These are phyloP conservation scores for Abortiporus biennis DNA, from an alignment of 1,284 basidiomycete species.

Conservation along the genomic window DNA sequence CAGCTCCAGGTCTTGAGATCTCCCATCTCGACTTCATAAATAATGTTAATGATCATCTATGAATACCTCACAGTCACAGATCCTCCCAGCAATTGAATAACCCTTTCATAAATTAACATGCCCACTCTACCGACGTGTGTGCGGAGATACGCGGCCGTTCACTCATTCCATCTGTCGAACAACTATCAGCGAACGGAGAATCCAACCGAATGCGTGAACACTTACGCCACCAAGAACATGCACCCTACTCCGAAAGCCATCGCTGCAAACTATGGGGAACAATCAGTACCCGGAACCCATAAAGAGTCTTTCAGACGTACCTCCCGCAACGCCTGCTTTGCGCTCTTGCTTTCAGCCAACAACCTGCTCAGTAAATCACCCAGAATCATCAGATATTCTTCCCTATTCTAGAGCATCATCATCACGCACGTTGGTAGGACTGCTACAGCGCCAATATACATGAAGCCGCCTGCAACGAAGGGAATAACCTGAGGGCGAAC, in stretches of 20 bases:
- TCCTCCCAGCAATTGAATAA: no score
- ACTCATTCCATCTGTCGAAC: constrained; percentile 77
- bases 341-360: constrained; percentile 81
- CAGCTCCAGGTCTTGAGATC: no score
- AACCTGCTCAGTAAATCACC: constrained; percentile 82
- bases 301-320: constrained; percentile 33
- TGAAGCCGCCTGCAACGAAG: constrained; percentile 88
- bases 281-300: constrained; percentile 8
- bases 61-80: no score
- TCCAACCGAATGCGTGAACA: constrained; percentile 20
- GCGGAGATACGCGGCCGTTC: no score
- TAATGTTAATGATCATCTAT: no score
- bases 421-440: constrained; percentile 79
- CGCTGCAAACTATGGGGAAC: constrained; percentile 62
- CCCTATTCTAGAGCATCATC: neutral
- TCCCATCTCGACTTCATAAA: no score
- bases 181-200: constrained; percentile 12
- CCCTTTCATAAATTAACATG: no score
- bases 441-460: constrained; percentile 88
- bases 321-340: constrained; percentile 81
- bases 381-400: constrained; percentile 24
- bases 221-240: constrained; percentile 86
- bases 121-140: no score
- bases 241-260: constrained; percentile 85
- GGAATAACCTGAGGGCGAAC: constrained; percentile 65